Evolutionary conservation across 1,284 basidiomycete species (phyloP).

Genomic region (Tetrapyrgos nigripes): DNA sequence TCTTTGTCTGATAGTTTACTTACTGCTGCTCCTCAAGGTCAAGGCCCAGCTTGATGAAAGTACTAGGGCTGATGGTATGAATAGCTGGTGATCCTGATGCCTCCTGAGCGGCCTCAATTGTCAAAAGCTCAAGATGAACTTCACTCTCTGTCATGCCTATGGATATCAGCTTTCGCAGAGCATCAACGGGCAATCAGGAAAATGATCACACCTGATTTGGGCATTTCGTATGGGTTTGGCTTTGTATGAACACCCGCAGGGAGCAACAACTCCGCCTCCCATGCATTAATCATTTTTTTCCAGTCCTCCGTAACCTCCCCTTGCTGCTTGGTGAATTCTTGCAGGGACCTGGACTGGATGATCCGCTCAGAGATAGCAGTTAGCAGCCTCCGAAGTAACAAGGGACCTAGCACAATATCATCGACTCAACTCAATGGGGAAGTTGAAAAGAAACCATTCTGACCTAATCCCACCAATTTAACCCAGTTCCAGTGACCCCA

Average conservation of each 20-base stretch:
- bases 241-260: not conserved
- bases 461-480: conserved; percentile 23
- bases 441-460: not conserved
- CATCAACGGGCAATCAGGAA: not conserved
- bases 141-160: conserved; percentile 16
- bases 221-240: conserved; percentile 29
- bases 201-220: conserved; percentile 4
- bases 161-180: not conserved
- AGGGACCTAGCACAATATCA: not conserved
- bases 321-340: conserved; percentile 1
- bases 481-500: too few species aligned
- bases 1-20: conserved; percentile 8
- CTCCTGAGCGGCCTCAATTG: conserved; percentile 15
- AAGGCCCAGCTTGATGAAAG: conserved; percentile 16
- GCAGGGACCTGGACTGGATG: not conserved
- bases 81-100: not conserved
- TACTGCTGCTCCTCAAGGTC: conserved; percentile 25
- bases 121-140: conserved; percentile 14
- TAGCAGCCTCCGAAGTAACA: not conserved
- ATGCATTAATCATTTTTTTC: conserved; percentile 24
- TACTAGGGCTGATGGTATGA: conserved; percentile 13
- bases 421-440: not conserved
- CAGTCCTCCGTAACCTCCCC: conserved; percentile 17
- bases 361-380: not conserved
- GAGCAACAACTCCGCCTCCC: conserved; percentile 25